phyloP scores from a whole-genome alignment of 176 grass and related monocot genomes.

The Juncus inflexus region DNA sequence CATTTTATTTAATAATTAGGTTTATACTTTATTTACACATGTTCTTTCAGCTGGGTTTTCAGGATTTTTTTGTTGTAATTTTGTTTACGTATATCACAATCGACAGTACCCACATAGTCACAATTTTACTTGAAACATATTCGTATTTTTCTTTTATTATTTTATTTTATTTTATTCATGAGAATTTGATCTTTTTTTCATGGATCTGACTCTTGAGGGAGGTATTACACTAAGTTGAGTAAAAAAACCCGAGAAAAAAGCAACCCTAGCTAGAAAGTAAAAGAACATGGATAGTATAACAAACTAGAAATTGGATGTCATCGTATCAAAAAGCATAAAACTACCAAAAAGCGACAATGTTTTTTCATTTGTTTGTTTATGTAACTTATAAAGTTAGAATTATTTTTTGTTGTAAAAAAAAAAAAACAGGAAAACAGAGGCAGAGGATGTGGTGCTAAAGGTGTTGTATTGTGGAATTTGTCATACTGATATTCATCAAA shows the following conservation, averaged over 20 bases:
- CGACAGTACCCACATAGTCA: no score
- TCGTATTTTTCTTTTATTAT: no score
- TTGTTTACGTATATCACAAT: neutral
- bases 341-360: neutral
- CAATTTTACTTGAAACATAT: no score
- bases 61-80: neutral
- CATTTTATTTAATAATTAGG: neutral
- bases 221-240: no score
- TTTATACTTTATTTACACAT: neutral
- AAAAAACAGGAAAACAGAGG: slow-evolving; percentile 55
- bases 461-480: slow-evolving; percentile 84
- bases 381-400: neutral
- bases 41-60: neutral
- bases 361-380: neutral
- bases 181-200: no score
- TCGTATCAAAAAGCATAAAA: no score
- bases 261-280: no score
- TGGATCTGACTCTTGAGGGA: no score
- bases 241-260: no score
- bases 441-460: slow-evolving; percentile 82
- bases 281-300: no score
- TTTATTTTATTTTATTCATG: no score
- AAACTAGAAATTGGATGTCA: no score
- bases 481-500: slow-evolving; percentile 90
- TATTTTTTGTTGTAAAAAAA: neutral